phyloP scores from a whole-genome alignment of 1,284 basidiomycete genomes.

The Heliocybe sulcata region DNA sequence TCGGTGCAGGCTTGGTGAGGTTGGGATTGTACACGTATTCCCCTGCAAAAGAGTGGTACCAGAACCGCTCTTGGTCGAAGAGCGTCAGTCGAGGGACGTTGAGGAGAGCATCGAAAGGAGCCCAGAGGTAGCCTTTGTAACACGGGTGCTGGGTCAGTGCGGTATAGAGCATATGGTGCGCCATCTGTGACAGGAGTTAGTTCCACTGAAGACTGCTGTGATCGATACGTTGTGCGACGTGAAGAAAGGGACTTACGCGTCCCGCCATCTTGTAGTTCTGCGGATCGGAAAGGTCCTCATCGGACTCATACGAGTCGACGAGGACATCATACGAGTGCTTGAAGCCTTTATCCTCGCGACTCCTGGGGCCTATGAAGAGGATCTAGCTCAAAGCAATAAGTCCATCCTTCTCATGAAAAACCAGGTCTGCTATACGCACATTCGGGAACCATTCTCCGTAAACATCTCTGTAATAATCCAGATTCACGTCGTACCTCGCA shows the following conservation, averaged over 20 bases:
- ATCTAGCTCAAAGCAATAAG: conserved; percentile 24
- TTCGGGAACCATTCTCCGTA: conserved; percentile 44
- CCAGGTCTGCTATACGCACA: conserved; percentile 19
- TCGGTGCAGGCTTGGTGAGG: conserved; percentile 7
- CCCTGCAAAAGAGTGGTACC: conserved; percentile 43
- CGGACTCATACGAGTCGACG: conserved; percentile 37
- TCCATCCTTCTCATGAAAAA: neutral
- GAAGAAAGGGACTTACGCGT: conserved; percentile 21
- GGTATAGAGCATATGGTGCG: conserved; percentile 46
- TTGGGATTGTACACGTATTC: conserved; percentile 32
- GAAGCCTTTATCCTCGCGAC: conserved; percentile 41
- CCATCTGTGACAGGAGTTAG: conserved; percentile 27
- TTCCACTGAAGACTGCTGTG: too few relatives aligned
- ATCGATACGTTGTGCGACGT: neutral
- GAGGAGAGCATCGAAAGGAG: conserved; percentile 41
- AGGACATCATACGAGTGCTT: conserved; percentile 40
- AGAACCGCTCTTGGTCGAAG: conserved; percentile 36
- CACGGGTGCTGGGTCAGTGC: conserved; percentile 35
- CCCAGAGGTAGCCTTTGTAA: conserved; percentile 45
- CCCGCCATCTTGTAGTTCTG: conserved; percentile 36
- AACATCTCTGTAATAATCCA: conserved; percentile 37
- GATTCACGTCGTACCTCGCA: conserved; percentile 35
- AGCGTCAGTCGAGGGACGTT: conserved; percentile 40
- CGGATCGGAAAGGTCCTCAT: conserved; percentile 30
- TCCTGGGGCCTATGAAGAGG: conserved; percentile 39